Evolutionary conservation across 345 rosid genomes (phyloP), one percentile per base, ranked within the genome.

Genomic region (Murraya paniculata): DNA sequence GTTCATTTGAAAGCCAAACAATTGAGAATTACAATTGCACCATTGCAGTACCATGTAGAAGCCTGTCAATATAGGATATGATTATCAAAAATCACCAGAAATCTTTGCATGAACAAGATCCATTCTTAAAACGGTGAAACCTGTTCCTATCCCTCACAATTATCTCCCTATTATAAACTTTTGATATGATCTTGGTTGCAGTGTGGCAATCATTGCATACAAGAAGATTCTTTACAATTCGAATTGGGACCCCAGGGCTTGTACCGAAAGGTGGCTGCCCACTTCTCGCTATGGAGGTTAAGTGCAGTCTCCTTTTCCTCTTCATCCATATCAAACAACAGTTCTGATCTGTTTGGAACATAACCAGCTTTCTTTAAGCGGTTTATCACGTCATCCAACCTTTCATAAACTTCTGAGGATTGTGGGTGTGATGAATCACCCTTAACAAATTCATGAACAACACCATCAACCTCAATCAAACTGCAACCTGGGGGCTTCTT

Each of bases 251-350:
- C 31, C 80, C 83, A 3, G 69, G 66, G 0, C 48, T 9, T 6
- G 75, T 64, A 33, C 19, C 82, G 82, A 64, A 75, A 83, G 1
- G 83, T 78, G 45, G 80, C 64, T 33, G 83, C 86, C 57, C 77
- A 66, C 76, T 78, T 83, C 78, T 80, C 79, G 39, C 82, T 71
- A 16, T 86, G 82, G 38, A 81, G 84, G 65, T 76, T 48, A 7
- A 84, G 75, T 30, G 48, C 50, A n/a, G 77, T 79, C 77, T 78
- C 81, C 65, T 80, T 86, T 74, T 77, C 83, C 71, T 75, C 71
- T 38, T 80, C 75, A 3, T 77, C 81, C 70, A 81, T 76, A 31
- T 86, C 77, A 71, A 81, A 64, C 64, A 81, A 72, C 74, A 77
- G 79, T 74, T 83, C 62, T 58, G 80, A 45, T 50, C 66, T 79